Percentiles rank a stretch among this genome's conserved stretches.
Conservation (phyloP, 495 filamentous ascomycete genomes). For the Lindgomyces ingoldianus region DNA sequence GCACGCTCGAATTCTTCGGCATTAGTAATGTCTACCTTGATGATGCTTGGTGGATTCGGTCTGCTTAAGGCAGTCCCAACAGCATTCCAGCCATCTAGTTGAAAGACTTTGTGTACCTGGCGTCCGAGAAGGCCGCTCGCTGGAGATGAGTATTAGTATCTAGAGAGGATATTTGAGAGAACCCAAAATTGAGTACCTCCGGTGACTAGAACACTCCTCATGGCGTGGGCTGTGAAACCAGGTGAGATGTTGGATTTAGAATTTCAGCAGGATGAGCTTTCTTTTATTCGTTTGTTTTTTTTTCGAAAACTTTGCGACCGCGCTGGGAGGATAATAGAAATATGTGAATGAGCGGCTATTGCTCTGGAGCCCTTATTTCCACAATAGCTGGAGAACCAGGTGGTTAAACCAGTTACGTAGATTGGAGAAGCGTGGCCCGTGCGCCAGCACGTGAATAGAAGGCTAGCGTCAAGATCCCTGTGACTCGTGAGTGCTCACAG, state of each 20-base stretch:
- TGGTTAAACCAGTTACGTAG: background rate
- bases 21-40: conserved; percentile 75
- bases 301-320: too few species aligned
- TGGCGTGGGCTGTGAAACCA: conserved; percentile 30
- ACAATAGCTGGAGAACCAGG: background rate
- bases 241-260: too few species aligned
- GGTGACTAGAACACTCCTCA: conserved; percentile 75
- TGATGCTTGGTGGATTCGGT: conserved; percentile 67
- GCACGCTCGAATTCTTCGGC: conserved; percentile 60
- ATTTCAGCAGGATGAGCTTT: too few species aligned
- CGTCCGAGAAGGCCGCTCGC: conserved; percentile 71
- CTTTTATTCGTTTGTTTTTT: too few species aligned
- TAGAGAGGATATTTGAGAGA: background rate
- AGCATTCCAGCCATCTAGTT: conserved; percentile 67
- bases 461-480: background rate
- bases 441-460: background rate
- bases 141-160: conserved; percentile 14
- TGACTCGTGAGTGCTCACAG: too few species aligned
- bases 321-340: too few species aligned
- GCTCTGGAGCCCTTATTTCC: too few species aligned
- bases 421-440: background rate
- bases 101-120: conserved; percentile 74
- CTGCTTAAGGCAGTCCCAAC: conserved; percentile 79
- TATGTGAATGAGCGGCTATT: too few species aligned
- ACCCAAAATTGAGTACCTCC: conserved; percentile 60